phyloP scores from a whole-genome alignment of 2,329 filamentous ascomycete species.

The Blastomyces gilchristii region DNA sequence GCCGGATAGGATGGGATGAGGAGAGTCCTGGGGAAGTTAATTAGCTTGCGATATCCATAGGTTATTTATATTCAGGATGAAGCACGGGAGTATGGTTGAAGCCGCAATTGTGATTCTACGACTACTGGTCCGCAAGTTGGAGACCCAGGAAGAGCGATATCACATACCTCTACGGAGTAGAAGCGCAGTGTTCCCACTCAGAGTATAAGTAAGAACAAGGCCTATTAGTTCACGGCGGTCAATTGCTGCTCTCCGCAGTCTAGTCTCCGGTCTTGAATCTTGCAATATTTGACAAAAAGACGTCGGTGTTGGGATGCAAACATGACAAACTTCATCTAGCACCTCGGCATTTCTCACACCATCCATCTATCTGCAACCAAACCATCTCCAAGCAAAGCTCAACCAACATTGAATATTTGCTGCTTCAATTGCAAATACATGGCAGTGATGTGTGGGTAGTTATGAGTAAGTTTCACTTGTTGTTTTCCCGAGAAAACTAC shows the following conservation, averaged over 20 bases:
- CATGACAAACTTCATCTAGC: background rate
- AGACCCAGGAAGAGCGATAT: no score
- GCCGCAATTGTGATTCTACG: no score
- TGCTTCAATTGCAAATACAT: background rate
- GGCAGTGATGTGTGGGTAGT: background rate
- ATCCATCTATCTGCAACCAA: no score
- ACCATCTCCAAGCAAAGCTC: no score
- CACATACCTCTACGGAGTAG: background rate
- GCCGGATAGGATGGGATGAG: background rate
- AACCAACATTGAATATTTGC: background rate
- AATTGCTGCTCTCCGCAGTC: background rate
- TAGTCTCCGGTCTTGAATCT: no score
- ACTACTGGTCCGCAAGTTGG: background rate
- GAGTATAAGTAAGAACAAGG: background rate
- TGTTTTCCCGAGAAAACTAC: background rate
- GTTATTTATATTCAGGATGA: background rate
- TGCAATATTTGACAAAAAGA: no score
- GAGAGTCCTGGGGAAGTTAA: background rate
- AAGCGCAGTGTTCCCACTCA: background rate
- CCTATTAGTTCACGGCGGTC: background rate
- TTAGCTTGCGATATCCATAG: background rate
- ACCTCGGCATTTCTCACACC: no score
- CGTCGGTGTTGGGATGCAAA: conserved; percentile 2
- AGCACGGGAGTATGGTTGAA: no score
- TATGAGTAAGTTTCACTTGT: background rate